Evolutionary conservation across 805 yeast species (phyloP), one percentile per base, ranked within the genome.

Genomic region (Kodamaea kaohsiungensis): DNA sequence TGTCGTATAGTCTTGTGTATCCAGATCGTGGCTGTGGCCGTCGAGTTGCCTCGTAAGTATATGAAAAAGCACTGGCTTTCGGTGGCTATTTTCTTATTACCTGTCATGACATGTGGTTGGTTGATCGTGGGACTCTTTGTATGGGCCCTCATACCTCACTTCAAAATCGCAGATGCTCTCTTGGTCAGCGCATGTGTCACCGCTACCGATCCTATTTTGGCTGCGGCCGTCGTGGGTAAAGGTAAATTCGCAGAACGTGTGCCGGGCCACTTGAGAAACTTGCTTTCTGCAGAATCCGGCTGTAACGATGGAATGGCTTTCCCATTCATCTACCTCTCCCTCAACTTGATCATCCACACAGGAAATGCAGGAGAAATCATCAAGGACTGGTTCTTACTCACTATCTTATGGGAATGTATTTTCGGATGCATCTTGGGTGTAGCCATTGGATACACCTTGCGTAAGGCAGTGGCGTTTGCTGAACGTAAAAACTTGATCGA

Each of bases 251-350:
- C 97, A 12, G 83, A 83, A 64, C 81, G 96, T 53, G 96, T 91
- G 15, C 96, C 97, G 1, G 96, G 96, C n/a, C 97, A 91, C 70
- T 77, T 91, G 71, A 79, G 96, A 61, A 88, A 91, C 64, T 71
- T 91, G 47, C 74, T 92, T 22, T 83, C 92, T 30, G 96, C 96
- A 0, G 96, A 90, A 62, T 87, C 93, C 0, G 96, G 92, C 2
- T 88, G 96, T 67, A 91, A 91, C 69, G 98, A 91, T 65, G 98
- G 98, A 45, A 87, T 91, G 95, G 97, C 97, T 0, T 91, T 89
- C 65, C 98, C 98, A 0, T 91, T 91, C 65, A 88, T 89, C 22
- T 78, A 79, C 71, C 69, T 92, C 43, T 84, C 95, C 1, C 72
- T 90, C 57, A 81, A 87, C 65, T 66, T 91, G 47, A 81, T 91